Conservation (phyloP, 1,139 yeast species). For the Yamadazyma pseudoaaseri region DNA sequence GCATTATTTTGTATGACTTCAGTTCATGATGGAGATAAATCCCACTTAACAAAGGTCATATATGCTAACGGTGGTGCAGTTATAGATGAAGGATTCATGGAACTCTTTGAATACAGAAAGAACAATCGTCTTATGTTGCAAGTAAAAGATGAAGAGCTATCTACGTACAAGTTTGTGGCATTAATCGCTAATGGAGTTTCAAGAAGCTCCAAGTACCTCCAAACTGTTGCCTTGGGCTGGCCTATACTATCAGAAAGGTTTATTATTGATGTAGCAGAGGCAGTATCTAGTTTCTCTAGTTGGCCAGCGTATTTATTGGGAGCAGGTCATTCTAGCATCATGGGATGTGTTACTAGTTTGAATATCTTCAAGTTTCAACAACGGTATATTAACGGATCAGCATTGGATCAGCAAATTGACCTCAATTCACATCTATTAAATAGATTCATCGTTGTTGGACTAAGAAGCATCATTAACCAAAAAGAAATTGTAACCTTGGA, state of each 20-base stretch:
- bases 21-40: slow-evolving; percentile 36
- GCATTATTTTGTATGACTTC: slow-evolving; percentile 39
- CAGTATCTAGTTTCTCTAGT: slow-evolving; percentile 18
- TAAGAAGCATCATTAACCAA: slow-evolving; percentile 20
- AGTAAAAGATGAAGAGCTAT: slow-evolving; percentile 5
- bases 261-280: slow-evolving; percentile 51
- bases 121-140: slow-evolving; percentile 3
- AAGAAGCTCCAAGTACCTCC: slow-evolving; percentile 77
- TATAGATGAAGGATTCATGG: slow-evolving; percentile 47
- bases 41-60: slow-evolving; percentile 34
- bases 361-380: slow-evolving; percentile 41
- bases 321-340: slow-evolving; percentile 58
- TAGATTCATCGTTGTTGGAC: slow-evolving; percentile 29
- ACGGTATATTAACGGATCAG: slow-evolving; percentile 22
- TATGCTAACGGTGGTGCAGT: slow-evolving; percentile 53
- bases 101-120: slow-evolving; percentile 22
- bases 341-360: slow-evolving; percentile 36
- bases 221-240: slow-evolving; percentile 86
- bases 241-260: slow-evolving; percentile 70
- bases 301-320: slow-evolving; percentile 67
- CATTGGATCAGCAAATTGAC: slow-evolving; percentile 34
- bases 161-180: slow-evolving; percentile 54
- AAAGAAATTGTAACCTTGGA: slow-evolving; percentile 34
- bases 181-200: slow-evolving; percentile 56
- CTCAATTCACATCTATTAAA: slow-evolving; percentile 37